Evolutionary conservation across 306 rosid species (phyloP).

Genomic region (Hippophae tibetana): DNA sequence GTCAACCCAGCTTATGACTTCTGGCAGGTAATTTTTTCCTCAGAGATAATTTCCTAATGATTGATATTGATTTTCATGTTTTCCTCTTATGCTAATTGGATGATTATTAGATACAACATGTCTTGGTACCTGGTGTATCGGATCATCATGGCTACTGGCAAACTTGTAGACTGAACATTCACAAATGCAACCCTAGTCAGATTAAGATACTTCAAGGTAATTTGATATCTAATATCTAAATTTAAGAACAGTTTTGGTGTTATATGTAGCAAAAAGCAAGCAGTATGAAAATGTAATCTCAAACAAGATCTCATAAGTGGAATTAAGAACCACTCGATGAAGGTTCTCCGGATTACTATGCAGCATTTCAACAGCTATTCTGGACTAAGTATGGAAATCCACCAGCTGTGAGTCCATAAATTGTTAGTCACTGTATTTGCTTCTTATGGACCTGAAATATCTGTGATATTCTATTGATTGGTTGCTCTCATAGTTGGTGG

Average conservation of each 20-base stretch:
- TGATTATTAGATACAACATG: conserved; percentile 63
- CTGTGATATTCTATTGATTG: no score
- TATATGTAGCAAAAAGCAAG: no score
- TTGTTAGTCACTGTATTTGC: no score
- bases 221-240: conserved; percentile 9
- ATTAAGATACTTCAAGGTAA: conserved; percentile 60
- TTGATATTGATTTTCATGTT: conserved; percentile 8
- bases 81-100: conserved; percentile 10
- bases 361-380: no score
- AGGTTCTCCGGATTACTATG: no score
- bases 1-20: conserved; percentile 89
- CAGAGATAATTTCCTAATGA: conserved; percentile 15
- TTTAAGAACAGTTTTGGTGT: not conserved
- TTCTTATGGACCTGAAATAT: no score
- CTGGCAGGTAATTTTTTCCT: conserved; percentile 70
- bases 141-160: conserved; percentile 61
- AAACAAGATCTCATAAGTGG: no score
- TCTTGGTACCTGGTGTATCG: conserved; percentile 66
- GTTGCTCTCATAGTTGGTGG: not conserved
- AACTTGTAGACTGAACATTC: conserved; percentile 59
- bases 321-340: no score
- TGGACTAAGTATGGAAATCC: no score
- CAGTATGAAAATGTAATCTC: no score
- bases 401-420: no score
- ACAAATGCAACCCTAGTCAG: conserved; percentile 44